Evolutionary conservation across 495 filamentous ascomycete genomes (phyloP).

Genomic region (Rusavskia elegans): DNA sequence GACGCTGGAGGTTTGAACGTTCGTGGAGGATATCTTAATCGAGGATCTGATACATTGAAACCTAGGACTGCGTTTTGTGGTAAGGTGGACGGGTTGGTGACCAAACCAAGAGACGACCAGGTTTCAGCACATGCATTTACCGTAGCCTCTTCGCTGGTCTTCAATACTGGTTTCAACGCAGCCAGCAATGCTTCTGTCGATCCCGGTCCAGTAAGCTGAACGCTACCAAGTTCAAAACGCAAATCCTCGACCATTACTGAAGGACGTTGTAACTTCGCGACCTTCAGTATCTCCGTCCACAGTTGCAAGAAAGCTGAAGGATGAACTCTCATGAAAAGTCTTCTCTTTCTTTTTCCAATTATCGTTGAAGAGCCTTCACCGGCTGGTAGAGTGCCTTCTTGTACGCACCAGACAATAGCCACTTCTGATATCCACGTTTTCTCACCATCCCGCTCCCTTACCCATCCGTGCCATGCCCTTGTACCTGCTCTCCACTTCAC

Average conservation of each 20-base stretch:
- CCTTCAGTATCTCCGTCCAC: slow-evolving; percentile 59
- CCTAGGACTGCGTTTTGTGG: slow-evolving; percentile 55
- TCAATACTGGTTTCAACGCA: slow-evolving; percentile 42
- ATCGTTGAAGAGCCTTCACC: slow-evolving; percentile 19
- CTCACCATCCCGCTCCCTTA: slow-evolving; percentile 40
- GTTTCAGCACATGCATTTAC: slow-evolving; percentile 30
- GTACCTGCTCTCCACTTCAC: slow-evolving; percentile 60
- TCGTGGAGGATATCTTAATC: slow-evolving; percentile 52
- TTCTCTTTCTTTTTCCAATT: slow-evolving; percentile 32
- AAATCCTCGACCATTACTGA: slow-evolving; percentile 71
- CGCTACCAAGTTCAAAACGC: slow-evolving; percentile 86
- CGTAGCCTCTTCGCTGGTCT: slow-evolving; percentile 11
- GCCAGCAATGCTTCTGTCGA: slow-evolving; percentile 68
- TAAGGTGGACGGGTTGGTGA: slow-evolving; percentile 64
- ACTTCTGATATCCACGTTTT: slow-evolving; percentile 56
- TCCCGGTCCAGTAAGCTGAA: slow-evolving; percentile 71
- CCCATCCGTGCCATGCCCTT: slow-evolving; percentile 50
- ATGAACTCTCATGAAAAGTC: slow-evolving; percentile 63
- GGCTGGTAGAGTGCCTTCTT: slow-evolving; percentile 12
- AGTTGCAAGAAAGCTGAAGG: slow-evolving; percentile 76
- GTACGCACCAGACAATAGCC: slow-evolving; percentile 51
- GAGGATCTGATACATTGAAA: slow-evolving; percentile 65
- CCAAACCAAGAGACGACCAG: slow-evolving; percentile 48
- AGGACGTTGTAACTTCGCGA: slow-evolving; percentile 56
- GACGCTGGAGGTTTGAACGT: slow-evolving; percentile 20